Conservation (phyloP, 306 rosid genomes). For the Inga laurina region DNA sequence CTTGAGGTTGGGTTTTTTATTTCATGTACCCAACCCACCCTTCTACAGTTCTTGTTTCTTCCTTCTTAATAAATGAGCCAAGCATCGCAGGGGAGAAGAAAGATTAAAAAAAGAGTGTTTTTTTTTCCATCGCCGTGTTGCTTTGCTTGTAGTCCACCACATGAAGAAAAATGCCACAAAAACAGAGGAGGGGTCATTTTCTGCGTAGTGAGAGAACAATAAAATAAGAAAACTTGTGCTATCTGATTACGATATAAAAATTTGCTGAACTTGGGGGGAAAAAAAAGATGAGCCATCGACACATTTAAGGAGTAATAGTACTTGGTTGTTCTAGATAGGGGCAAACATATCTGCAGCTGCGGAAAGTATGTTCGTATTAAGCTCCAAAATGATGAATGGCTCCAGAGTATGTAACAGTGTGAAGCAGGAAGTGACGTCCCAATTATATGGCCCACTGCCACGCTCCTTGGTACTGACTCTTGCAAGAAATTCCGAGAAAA, state of each 20-base stretch:
- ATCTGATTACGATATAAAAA: background rate
- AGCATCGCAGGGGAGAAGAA: constrained; percentile 3
- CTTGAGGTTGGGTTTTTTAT: constrained; percentile 38
- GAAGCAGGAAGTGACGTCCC: background rate
- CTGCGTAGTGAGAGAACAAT: constrained; percentile 26
- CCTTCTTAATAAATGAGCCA: constrained; percentile 38
- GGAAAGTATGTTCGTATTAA: background rate
- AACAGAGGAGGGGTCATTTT: constrained; percentile 47
- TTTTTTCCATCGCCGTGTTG: constrained; percentile 30
- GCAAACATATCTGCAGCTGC: background rate
- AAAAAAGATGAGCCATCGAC: background rate
- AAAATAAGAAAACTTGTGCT: background rate
- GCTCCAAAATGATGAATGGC: background rate
- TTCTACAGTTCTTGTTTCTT: constrained; percentile 15
- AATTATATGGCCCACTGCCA: constrained; percentile 30
- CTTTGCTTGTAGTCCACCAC: constrained; percentile 46
- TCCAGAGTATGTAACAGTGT: background rate
- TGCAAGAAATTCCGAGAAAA: background rate
- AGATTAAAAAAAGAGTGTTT: background rate
- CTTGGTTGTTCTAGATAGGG: background rate
- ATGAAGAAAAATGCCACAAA: constrained; percentile 13
- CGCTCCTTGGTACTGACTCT: background rate
- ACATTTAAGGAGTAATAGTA: background rate
- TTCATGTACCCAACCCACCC: constrained; percentile 30
- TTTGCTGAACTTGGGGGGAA: background rate